A percentile compares a stretch with the other conserved stretches of the same genome.
Evolutionary conservation across 352 stramenopile genomes (phyloP).

Genomic region (Globisporangium irregulare): DNA sequence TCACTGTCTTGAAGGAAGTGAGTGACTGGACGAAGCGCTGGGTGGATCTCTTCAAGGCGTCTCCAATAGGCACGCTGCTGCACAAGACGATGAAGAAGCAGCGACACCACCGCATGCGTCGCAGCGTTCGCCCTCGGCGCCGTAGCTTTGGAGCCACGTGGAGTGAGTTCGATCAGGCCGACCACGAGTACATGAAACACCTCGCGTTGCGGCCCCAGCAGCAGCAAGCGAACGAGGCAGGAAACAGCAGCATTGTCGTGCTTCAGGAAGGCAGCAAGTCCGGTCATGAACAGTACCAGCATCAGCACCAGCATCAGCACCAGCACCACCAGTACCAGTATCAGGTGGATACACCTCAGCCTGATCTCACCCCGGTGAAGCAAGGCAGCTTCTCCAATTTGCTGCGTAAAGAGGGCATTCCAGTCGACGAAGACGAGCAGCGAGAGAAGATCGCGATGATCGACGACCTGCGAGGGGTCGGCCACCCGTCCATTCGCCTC

Average conservation of each 20-base stretch:
- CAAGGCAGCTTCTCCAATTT: slow-evolving; percentile 44
- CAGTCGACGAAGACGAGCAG: slow-evolving; percentile 44
- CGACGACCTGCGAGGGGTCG: slow-evolving; percentile 40
- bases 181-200: slow-evolving; percentile 44
- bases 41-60: slow-evolving; percentile 25
- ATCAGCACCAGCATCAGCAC: neutral
- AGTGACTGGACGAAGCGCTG: slow-evolving; percentile 28
- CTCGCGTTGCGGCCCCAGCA: slow-evolving; percentile 17
- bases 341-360: slow-evolving; percentile 7
- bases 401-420: slow-evolving; percentile 42
- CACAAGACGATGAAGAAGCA: slow-evolving; percentile 16
- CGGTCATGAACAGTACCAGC: neutral
- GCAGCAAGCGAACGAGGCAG: neutral
- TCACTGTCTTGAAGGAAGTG: slow-evolving; percentile 38
- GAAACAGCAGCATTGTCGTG: neutral
- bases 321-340: neutral
- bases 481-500: slow-evolving; percentile 14
- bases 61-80: slow-evolving; percentile 9
- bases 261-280: neutral
- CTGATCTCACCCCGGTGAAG: slow-evolving; percentile 35
- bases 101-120: slow-evolving; percentile 13
- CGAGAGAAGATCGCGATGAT: slow-evolving; percentile 29
- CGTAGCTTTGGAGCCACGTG: slow-evolving; percentile 17
- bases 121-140: slow-evolving; percentile 4
- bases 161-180: slow-evolving; percentile 43